Evolutionary conservation across 305 asterid species (phyloP), one percentile per base, ranked within the genome.

Genomic region (Plantago rigida): DNA sequence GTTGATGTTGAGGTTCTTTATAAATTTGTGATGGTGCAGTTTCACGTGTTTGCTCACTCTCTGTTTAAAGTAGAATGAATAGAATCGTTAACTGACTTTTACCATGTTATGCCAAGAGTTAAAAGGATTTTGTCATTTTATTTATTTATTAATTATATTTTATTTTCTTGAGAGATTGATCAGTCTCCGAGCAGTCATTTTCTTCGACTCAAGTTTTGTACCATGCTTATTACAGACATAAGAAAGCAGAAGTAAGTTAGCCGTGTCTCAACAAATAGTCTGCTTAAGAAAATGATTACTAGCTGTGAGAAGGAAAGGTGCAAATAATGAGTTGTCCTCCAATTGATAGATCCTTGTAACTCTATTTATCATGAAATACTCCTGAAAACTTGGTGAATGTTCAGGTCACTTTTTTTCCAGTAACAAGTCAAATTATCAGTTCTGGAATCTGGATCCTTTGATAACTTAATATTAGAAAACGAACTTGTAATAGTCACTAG

Each of bases 1-100:
- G 22, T 49, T 47, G 51, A 42, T 58, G 49, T 28, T 61, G 59
- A 62, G 66, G 71, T 45, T 13, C 57, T 13, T 45, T 45, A 26
- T 39, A n/a, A 13, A 34, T 59, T 53, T 31, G 44, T 53, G 39
- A 42, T 34, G 14, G 57, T 64, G 51, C 58, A 42, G 49, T 70
- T 68, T 58, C 47, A 10, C 42, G 53, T 39, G 17, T 61, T 50
- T 65, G 54, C 62, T 3, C 15, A 49, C 34, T 19, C 31, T 55
- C 19, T 17, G 19, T 59, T 46, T 59, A 19, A 47, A 13, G 64
- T 48, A 51, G 28, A 47, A 34, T 54, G 15, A 49, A 31, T 26
- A 44, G 39, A 69, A 42, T 57, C 24, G 55, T 68, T 49, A 7
- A 17, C 2, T n/a, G 48, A 60, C 4, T 13, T 13, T 3, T 49